Base-by-base conservation (phyloP, 2,329 filamentous ascomycete genomes). In the Xylogone sp. region DNA sequence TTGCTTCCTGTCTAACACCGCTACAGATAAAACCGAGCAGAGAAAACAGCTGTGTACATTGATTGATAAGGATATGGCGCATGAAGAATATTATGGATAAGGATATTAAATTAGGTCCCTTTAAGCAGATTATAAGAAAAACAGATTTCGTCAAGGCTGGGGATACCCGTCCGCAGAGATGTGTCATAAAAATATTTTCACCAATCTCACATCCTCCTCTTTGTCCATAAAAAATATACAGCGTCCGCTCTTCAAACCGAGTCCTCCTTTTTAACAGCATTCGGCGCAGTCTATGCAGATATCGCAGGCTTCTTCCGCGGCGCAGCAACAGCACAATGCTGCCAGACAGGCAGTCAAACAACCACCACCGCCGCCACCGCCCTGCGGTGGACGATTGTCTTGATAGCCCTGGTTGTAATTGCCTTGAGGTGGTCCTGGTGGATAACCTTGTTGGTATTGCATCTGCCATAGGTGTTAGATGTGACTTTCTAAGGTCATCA, bases 291-390 rank as follows among this genome's bases (percentile, higher is more conserved):
- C 74, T 46, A 68, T 66, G 56, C 74, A 77, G 59, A 72, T 74
- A 59, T 79, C 76, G 63, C 76, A 77, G 48, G 72, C 70, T 58
- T 78, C 72, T 58, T 77, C 75, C 56, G 71, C 73, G 50, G 75
- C 69, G 59, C 75, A 79, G 64, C 76, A 79, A 61, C 75, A 78
- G 62, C 75, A 77, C 39, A 76, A 57, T 13, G 71, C 68, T 22
- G 75, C 75, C 10, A 79, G 63, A 63, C 75, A 77, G 50, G 68
- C 71, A 53, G 70, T 66, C 43, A 77, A 64, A 56, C 74, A 77
- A 50, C 72, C 71, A 21, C 59, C 63, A 43, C 69, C 68, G 22
- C 70, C 69, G 27, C 62, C 69, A 27, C 68, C 66, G 46, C 69
- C 66, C 54, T 71, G 70, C 55, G 74, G 72, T 57, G 75, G 71